phyloP scores from a whole-genome alignment of 805 yeast genomes.

The Saccharomyces paradoxus region DNA sequence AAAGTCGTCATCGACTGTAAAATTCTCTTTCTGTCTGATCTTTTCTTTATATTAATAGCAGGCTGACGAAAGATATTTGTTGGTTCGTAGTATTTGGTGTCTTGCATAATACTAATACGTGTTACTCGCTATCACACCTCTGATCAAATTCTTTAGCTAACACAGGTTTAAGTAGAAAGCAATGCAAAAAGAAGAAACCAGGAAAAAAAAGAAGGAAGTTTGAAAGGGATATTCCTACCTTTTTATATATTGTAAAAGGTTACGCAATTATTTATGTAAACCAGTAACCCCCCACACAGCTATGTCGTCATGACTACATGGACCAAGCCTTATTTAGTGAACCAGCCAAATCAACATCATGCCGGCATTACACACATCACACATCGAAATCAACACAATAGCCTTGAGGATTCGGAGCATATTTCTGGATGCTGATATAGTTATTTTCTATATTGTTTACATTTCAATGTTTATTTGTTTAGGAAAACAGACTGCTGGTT shows the following conservation, averaged over 20 bases:
- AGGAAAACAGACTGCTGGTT: conserved; percentile 1
- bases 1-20: not conserved
- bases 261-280: not conserved
- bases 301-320: not conserved
- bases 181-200: not conserved
- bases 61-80: conserved; percentile 23
- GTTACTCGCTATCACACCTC: conserved; percentile 17
- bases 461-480: not conserved
- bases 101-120: not conserved
- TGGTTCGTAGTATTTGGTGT: conserved; percentile 19
- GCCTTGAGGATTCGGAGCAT: no score
- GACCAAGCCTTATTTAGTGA: not conserved
- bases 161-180: not conserved
- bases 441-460: not conserved
- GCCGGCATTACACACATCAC: not conserved
- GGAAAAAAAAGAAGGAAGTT: not conserved
- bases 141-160: not conserved
- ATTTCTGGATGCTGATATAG: no score
- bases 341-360: not conserved
- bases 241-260: not conserved
- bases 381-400: not conserved
- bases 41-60: conserved; percentile 17
- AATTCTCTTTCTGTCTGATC: conserved; percentile 1
- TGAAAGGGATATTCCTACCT: not conserved
- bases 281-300: not conserved